Conservation (phyloP, 1,284 basidiomycete species). For the Ustilago nuda region DNA sequence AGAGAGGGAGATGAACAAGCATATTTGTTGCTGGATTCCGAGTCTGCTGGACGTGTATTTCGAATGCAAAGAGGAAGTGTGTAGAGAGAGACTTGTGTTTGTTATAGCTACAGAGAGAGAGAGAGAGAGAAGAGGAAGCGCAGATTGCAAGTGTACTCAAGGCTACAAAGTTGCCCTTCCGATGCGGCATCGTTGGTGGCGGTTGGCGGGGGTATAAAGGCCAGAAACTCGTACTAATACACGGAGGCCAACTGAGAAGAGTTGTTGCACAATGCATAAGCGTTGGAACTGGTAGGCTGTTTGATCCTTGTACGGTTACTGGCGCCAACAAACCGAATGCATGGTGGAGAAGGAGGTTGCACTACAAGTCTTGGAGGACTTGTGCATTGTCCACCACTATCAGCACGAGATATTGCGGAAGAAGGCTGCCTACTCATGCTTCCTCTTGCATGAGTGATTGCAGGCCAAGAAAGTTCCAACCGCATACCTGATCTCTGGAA, state of each 20-base stretch:
- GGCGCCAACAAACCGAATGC: not conserved
- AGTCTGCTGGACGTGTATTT: no score
- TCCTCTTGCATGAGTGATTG: constrained; percentile 16
- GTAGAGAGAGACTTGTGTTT: not conserved
- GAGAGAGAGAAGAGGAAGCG: not conserved
- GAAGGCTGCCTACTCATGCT: constrained; percentile 10
- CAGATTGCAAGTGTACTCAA: not conserved
- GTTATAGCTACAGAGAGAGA: constrained; percentile 14
- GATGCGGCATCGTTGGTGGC: not conserved
- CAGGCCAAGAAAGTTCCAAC: constrained; percentile 18
- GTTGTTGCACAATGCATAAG: not conserved
- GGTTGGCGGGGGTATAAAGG: not conserved
- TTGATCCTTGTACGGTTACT: not conserved
- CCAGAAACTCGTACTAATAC: constrained; percentile 15
- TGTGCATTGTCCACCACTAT: not conserved
- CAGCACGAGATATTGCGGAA: constrained; percentile 6
- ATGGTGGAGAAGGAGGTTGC: constrained; percentile 39
- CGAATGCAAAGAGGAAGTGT: no score
- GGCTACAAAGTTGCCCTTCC: not conserved
- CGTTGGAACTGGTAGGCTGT: not conserved
- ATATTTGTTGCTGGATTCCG: no score
- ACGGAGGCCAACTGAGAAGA: constrained; percentile 29
- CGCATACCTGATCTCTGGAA: not conserved
- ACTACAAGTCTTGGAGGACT: constrained; percentile 39
- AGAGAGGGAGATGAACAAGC: no score